phyloP scores from a whole-genome alignment of 2,329 filamentous ascomycete species.

The Fusarium sororula region DNA sequence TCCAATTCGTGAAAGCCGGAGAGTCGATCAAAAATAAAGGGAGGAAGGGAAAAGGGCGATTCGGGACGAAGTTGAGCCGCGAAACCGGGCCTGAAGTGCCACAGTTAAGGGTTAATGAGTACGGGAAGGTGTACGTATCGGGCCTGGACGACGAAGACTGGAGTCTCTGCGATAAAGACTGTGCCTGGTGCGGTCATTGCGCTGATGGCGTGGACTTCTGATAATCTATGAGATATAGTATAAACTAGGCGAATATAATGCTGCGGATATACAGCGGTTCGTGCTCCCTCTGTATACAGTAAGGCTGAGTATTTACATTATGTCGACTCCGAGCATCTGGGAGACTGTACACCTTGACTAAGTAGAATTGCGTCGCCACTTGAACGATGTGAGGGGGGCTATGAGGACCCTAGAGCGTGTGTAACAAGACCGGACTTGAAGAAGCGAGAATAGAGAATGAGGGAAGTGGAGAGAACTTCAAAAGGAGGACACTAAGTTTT shows the following conservation, averaged over 20 bases:
- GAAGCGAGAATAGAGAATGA: neutral
- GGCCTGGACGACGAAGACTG: neutral
- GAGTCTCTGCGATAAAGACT: neutral
- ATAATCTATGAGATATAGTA: neutral
- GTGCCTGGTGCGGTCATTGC: neutral
- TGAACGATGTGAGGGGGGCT: neutral
- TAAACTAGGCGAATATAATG: neutral
- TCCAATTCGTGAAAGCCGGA: neutral
- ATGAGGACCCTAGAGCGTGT: neutral
- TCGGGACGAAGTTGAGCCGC: neutral
- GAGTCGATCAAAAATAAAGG: neutral
- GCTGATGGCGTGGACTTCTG: neutral
- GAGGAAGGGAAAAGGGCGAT: neutral
- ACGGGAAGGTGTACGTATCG: neutral
- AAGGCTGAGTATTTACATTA: neutral
- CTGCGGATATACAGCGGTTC: neutral
- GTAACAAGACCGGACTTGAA: neutral
- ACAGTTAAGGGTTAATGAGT: neutral
- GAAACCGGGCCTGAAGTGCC: neutral
- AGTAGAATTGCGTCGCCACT: neutral
- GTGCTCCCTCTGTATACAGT: neutral
- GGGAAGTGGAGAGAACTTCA: neutral
- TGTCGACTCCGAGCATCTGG: neutral
- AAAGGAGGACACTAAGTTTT: neutral
- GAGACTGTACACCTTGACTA: neutral